Evolutionary conservation across 306 rosid genomes (phyloP).

Genomic region (Ormosia semicastrata): DNA sequence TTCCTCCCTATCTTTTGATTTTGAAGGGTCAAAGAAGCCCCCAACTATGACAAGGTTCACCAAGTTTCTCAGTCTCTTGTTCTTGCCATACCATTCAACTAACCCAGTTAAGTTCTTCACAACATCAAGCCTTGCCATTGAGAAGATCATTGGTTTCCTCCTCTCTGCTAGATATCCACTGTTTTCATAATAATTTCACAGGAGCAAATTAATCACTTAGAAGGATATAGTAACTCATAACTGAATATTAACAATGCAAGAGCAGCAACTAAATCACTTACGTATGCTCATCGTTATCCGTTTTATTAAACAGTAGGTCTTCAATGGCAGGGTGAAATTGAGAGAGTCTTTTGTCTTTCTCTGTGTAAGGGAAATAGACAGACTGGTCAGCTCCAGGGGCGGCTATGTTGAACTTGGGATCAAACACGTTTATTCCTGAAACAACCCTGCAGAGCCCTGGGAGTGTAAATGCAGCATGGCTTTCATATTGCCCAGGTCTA

Average conservation of each 20-base stretch:
- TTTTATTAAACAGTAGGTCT: constrained; percentile 64
- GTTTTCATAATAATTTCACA: constrained; percentile 27
- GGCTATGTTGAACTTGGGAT: constrained; percentile 91
- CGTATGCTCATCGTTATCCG: constrained; percentile 75
- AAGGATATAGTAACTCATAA: background rate
- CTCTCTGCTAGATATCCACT: constrained; percentile 70
- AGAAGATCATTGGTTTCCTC: constrained; percentile 83
- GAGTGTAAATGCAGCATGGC: constrained; percentile 81
- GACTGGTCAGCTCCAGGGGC: constrained; percentile 92
- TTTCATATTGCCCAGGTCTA: constrained; percentile 91
- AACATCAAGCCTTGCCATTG: constrained; percentile 91
- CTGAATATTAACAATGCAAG: background rate
- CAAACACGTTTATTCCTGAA: constrained; percentile 89
- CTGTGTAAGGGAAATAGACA: constrained; percentile 67
- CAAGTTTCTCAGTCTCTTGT: constrained; percentile 65
- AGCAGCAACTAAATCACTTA: constrained; percentile 32
- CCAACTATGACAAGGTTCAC: constrained; percentile 93
- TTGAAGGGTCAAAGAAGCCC: constrained; percentile 89
- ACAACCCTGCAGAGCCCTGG: constrained; percentile 94
- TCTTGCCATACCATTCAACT: constrained; percentile 81
- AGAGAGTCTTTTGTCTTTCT: constrained; percentile 52
- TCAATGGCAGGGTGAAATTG: constrained; percentile 71
- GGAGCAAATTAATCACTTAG: background rate
- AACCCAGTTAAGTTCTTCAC: constrained; percentile 83
- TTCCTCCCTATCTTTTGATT: constrained; percentile 92